Evolutionary conservation across 257 asterid genomes (phyloP).

Genomic region (Catharanthus roseus): DNA sequence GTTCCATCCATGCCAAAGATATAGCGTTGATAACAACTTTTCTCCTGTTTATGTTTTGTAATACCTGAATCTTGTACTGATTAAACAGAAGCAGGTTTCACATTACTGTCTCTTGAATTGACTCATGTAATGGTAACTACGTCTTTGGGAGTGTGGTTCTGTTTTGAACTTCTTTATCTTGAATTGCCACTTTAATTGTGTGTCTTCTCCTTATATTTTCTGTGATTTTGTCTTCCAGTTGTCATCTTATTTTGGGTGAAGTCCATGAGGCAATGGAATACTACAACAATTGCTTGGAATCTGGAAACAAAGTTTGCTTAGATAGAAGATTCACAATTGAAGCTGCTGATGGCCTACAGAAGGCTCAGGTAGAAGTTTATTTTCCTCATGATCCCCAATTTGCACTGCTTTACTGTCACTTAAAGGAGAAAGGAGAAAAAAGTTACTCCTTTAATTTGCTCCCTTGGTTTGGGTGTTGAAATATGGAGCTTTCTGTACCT

Average conservation of each 20-base stretch:
- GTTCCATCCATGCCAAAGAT: not conserved
- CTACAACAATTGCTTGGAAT: conserved; percentile 58
- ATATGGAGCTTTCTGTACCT: not conserved
- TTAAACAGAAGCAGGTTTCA: not conserved
- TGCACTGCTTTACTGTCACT: not conserved
- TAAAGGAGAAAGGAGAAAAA: conserved; percentile 3
- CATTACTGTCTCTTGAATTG: not conserved
- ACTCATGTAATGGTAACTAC: not conserved
- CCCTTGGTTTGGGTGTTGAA: not conserved
- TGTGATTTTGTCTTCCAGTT: conserved; percentile 34
- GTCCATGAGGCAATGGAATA: conserved; percentile 55
- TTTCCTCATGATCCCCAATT: not conserved
- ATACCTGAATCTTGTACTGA: not conserved
- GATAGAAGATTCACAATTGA: conserved; percentile 84
- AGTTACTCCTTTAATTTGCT: not conserved
- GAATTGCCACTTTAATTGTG: not conserved
- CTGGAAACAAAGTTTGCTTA: conserved; percentile 48
- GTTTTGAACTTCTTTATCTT: not conserved
- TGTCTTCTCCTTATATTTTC: conserved; percentile 7
- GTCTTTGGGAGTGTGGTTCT: not conserved
- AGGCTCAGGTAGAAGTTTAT: conserved; percentile 61
- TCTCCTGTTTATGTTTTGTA: not conserved
- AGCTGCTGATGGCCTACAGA: conserved; percentile 78
- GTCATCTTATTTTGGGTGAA: conserved; percentile 82
- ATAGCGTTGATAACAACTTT: not conserved